A percentile compares a stretch with the other conserved stretches of the same genome.
These are phyloP conservation scores for Oryza meyeriana DNA, from an alignment of 176 grass and related monocot genomes.

Conservation along the genomic window DNA sequence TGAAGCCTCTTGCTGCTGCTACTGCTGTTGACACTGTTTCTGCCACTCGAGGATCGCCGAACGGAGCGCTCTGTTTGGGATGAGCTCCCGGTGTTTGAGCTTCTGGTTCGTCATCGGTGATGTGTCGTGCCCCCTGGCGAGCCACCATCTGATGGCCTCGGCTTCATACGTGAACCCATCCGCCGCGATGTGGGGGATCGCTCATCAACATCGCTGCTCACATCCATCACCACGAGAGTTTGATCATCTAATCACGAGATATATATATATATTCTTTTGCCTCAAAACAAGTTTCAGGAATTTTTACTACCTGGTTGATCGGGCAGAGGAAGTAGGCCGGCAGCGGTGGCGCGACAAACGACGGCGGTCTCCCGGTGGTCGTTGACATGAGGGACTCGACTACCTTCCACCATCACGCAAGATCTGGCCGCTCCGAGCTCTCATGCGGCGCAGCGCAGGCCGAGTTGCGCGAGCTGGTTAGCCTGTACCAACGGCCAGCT, in stretches of 20 bases:
- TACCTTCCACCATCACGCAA: conserved; percentile 36
- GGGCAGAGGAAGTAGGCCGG: conserved; percentile 39
- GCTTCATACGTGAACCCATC: conserved; percentile 71
- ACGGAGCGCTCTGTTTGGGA: too few species aligned
- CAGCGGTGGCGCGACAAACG: neutral
- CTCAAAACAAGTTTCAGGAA: neutral
- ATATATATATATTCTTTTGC: too few species aligned
- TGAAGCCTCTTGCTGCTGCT: too few species aligned
- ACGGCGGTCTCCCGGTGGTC: neutral
- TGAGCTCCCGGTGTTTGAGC: too few species aligned
- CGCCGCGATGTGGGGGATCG: conserved; percentile 47
- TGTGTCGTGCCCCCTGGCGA: conserved; percentile 48
- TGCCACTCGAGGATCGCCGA: too few species aligned
- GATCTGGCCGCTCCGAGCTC: conserved; percentile 48
- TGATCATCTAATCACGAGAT: neutral
- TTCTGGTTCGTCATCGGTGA: conserved; percentile 77
- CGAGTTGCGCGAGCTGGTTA: conserved; percentile 36
- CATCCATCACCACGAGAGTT: neutral
- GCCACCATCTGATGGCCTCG: conserved; percentile 55
- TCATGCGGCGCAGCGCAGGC: conserved; percentile 35
- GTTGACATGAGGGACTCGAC: conserved; percentile 34
- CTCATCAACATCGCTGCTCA: conserved; percentile 56
- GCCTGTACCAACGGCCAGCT: conserved; percentile 51
- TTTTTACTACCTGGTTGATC: conserved; percentile 17
- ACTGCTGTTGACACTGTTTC: too few species aligned